A percentile compares a stretch with the other conserved stretches of the same genome.
These are phyloP conservation scores for Spiromastix sp. DNA, from an alignment of 2,329 filamentous ascomycete genomes.

Conservation along the genomic window DNA sequence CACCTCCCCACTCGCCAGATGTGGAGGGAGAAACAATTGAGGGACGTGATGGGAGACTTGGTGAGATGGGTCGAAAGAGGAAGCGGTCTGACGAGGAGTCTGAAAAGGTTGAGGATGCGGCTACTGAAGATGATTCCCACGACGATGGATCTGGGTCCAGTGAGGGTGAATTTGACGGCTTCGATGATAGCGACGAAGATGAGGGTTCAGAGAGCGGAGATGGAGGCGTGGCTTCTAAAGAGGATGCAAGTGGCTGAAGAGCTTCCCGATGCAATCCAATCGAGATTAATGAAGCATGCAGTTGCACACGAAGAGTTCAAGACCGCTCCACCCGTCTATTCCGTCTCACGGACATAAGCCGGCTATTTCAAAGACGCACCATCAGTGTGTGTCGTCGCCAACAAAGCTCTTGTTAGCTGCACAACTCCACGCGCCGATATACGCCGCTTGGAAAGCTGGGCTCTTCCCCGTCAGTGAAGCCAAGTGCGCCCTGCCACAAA, in stretches of 20 bases:
- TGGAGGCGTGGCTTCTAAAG: too few species aligned
- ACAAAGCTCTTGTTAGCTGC: too few species aligned
- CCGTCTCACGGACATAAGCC: too few species aligned
- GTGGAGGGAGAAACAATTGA: slow-evolving; percentile 46
- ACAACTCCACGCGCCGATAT: too few species aligned
- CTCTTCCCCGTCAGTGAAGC: too few species aligned
- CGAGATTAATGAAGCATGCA: not conserved
- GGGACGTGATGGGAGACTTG: slow-evolving; percentile 66
- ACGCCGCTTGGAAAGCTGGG: too few species aligned
- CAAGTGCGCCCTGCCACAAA: too few species aligned
- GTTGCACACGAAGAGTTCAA: too few species aligned
- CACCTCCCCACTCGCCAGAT: slow-evolving; percentile 52
- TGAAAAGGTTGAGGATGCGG: slow-evolving; percentile 22
- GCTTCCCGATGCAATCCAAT: not conserved
- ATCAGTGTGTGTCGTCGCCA: too few species aligned
- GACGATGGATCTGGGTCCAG: slow-evolving; percentile 26
- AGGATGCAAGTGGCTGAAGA: slow-evolving; percentile 3
- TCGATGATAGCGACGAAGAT: slow-evolving; percentile 33
- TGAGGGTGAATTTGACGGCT: slow-evolving; percentile 34
- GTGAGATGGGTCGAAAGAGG: slow-evolving; percentile 73
- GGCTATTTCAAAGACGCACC: too few species aligned
- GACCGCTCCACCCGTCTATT: too few species aligned
- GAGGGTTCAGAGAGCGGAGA: too few species aligned
- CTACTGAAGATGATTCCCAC: slow-evolving; percentile 16
- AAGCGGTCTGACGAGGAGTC: slow-evolving; percentile 51